Conservation (phyloP, 2,329 filamentous ascomycete genomes). For the Atkinsonella texensis region DNA sequence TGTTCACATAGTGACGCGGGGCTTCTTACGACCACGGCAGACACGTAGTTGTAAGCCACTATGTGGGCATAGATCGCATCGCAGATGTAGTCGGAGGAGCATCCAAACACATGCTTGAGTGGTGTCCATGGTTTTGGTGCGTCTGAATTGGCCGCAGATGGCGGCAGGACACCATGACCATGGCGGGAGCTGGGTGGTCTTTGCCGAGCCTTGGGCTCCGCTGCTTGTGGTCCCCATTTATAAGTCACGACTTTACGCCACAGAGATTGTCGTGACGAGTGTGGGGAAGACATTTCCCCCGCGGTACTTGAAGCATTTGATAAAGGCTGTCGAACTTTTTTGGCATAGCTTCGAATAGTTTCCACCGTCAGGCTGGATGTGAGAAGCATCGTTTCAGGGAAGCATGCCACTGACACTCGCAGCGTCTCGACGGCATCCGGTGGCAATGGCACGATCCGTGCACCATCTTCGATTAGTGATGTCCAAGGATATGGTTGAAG, state of each 20-base stretch:
- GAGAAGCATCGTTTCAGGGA: constrained; percentile 47
- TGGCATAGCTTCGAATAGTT: constrained; percentile 43
- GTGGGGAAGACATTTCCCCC: constrained; percentile 8
- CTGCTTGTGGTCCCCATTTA: constrained; percentile 11
- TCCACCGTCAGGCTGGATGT: constrained; percentile 44
- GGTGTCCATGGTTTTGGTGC: constrained; percentile 27
- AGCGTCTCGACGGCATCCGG: constrained; percentile 42
- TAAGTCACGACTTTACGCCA: constrained; percentile 26
- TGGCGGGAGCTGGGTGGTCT: constrained; percentile 2
- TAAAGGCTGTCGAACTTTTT: constrained; percentile 34
- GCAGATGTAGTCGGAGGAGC: constrained; percentile 41
- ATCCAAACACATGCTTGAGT: constrained; percentile 40
- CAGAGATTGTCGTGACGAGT: constrained; percentile 17
- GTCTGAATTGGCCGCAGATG: constrained; percentile 9
- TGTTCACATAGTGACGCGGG: constrained; percentile 9
- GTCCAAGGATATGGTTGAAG: constrained; percentile 18
- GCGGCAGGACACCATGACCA: constrained; percentile 6
- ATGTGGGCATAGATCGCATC: constrained; percentile 48
- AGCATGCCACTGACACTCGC: constrained; percentile 40
- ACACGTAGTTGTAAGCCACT: constrained; percentile 46
- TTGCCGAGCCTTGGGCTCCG: background rate
- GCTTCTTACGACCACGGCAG: constrained; percentile 17
- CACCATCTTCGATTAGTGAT: constrained; percentile 22
- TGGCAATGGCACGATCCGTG: constrained; percentile 34
- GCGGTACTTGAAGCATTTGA: constrained; percentile 13